Evolutionary conservation across 208 protist genomes (phyloP).

Genomic region (Leishmania tarentolae): DNA sequence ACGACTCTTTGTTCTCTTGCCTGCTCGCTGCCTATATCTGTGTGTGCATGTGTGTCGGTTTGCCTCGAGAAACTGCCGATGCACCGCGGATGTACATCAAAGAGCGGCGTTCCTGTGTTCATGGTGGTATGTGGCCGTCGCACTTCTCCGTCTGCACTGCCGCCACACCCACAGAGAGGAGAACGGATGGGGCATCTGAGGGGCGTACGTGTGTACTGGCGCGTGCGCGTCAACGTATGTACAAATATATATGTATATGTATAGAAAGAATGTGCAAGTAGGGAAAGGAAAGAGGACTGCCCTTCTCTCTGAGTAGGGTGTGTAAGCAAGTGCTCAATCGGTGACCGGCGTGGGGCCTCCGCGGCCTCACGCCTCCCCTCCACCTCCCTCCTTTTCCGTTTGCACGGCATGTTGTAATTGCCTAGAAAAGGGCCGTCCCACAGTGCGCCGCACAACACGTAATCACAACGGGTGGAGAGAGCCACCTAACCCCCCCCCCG

Average conservation of each 20-base stretch:
- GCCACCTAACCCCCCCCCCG: too few relatives aligned
- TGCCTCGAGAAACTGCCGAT: not conserved
- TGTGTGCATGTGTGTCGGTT: not conserved
- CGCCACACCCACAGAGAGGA: not conserved
- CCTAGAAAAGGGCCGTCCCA: not conserved
- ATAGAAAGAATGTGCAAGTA: not conserved
- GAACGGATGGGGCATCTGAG: not conserved
- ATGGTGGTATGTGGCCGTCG: not conserved
- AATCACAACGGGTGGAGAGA: too few relatives aligned
- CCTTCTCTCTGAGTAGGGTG: not conserved
- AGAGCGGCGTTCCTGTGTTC: not conserved
- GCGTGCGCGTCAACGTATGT: not conserved
- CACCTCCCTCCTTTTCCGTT: not conserved
- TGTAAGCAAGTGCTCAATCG: not conserved
- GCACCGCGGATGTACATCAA: not conserved
- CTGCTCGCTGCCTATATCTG: not conserved
- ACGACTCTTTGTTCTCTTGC: not conserved
- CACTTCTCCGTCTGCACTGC: not conserved
- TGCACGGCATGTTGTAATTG: not conserved
- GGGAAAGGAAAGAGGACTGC: not conserved
- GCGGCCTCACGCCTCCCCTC: not conserved
- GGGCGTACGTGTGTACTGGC: too few relatives aligned
- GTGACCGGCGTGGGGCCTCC: not conserved
- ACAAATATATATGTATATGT: conserved; percentile 1
- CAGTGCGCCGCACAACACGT: not conserved